A percentile compares a stretch with the other conserved stretches of the same genome.
Conservation (phyloP, 208 protist genomes). For the Novymonas esmeraldas region DNA sequence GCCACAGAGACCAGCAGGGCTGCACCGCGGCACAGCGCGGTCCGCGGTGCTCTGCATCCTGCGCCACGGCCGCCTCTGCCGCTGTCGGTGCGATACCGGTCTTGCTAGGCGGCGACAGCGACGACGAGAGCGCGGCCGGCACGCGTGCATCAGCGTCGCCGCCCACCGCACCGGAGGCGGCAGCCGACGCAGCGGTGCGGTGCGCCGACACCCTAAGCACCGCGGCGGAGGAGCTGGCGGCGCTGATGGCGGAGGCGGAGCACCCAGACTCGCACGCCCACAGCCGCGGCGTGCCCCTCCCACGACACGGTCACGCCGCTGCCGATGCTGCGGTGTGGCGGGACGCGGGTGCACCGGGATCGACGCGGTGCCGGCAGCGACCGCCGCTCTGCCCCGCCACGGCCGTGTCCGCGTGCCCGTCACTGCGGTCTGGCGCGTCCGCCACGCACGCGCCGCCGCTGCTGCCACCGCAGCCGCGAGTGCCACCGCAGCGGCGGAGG, state of each 20-base stretch:
- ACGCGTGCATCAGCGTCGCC: too few relatives aligned
- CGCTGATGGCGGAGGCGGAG: constrained; percentile 16
- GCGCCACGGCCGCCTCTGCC: constrained; percentile 5
- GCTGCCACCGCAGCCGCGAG: background rate
- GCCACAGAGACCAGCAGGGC: too few relatives aligned
- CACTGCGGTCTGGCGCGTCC: constrained; percentile 5
- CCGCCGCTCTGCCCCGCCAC: background rate
- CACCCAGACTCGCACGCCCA: background rate
- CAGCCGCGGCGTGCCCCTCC: background rate
- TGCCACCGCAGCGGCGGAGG: too few relatives aligned
- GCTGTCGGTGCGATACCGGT: background rate
- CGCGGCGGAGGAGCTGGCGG: constrained; percentile 19
- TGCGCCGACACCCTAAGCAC: constrained; percentile 14
- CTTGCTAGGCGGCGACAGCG: constrained; percentile 13
- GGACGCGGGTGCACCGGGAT: too few relatives aligned
- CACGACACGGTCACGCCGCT: background rate
- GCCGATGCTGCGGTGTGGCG: background rate
- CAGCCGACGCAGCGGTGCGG: background rate
- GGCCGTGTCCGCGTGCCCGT: constrained; percentile 1
- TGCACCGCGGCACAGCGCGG: too few relatives aligned
- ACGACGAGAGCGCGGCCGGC: too few relatives aligned
- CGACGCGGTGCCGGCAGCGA: background rate
- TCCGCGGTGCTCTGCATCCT: too few relatives aligned
- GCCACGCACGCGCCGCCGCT: background rate
- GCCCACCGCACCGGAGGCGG: too few relatives aligned